Evolutionary conservation across 768 basidiomycete species (phyloP).

Genomic region (Fomitopsis serialis): DNA sequence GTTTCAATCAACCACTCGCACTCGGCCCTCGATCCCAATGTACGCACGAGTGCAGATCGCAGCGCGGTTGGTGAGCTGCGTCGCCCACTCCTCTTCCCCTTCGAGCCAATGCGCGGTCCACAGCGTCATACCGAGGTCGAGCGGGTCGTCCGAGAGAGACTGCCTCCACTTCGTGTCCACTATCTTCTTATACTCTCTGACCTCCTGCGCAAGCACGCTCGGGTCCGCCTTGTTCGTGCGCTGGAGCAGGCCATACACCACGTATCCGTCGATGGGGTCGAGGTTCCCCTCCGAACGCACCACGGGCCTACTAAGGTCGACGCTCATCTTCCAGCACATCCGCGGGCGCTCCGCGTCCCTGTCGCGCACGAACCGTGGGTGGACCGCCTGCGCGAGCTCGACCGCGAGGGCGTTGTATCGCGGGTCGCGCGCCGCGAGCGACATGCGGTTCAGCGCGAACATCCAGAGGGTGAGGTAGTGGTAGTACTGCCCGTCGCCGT

Average conservation of each 20-base stretch:
- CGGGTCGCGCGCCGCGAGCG: constrained; percentile 16
- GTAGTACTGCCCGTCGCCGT: constrained; percentile 27
- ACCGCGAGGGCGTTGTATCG: constrained; percentile 23
- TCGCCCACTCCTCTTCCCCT: constrained; percentile 21
- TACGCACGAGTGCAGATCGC: constrained; percentile 15
- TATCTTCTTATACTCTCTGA: constrained; percentile 21
- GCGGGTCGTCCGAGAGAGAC: constrained; percentile 20
- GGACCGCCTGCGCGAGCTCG: constrained; percentile 23
- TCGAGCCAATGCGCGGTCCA: constrained; percentile 24
- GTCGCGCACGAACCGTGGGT: constrained; percentile 21
- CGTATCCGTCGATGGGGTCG: constrained; percentile 26
- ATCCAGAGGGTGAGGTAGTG: constrained; percentile 28
- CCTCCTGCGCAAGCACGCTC: constrained; percentile 15
- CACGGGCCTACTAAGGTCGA: constrained; percentile 20
- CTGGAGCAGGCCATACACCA: constrained; percentile 21
- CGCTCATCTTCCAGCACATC: constrained; percentile 26
- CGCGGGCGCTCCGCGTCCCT: constrained; percentile 14
- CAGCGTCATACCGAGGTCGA: constrained; percentile 27
- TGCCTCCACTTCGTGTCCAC: constrained; percentile 19
- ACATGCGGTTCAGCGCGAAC: constrained; percentile 27
- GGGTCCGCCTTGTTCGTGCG: constrained; percentile 1
- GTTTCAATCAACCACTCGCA: neutral
- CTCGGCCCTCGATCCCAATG: neutral
- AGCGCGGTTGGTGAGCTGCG: constrained; percentile 15
- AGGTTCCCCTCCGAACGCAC: constrained; percentile 25